Percentiles rank a stretch among this genome's conserved stretches.
Evolutionary conservation across 2,329 filamentous ascomycete genomes (phyloP).

Genomic region (Hysterium pulicare): DNA sequence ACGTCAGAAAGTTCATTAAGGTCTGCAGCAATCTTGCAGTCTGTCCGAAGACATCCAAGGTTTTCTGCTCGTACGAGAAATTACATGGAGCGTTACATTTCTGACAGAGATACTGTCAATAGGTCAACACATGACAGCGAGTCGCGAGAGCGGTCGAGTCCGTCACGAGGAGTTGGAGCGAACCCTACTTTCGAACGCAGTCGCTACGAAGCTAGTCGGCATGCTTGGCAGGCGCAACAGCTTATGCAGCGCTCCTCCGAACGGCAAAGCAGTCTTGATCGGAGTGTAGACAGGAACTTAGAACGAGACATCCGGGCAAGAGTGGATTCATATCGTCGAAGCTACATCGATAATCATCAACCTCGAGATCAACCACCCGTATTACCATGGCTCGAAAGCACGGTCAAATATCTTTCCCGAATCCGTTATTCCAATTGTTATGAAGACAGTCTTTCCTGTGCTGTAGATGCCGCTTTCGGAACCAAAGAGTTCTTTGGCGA

Average conservation of each 20-base stretch:
- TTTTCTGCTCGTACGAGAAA: slow-evolving; percentile 37
- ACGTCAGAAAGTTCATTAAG: slow-evolving; percentile 32
- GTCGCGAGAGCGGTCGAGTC: slow-evolving; percentile 20
- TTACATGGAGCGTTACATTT: slow-evolving; percentile 39
- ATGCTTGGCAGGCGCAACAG: slow-evolving; percentile 16
- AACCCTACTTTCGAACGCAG: slow-evolving; percentile 4
- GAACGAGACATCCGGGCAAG: slow-evolving; percentile 22
- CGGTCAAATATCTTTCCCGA: slow-evolving; percentile 59
- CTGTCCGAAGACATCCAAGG: slow-evolving; percentile 37
- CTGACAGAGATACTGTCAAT: slow-evolving; percentile 34
- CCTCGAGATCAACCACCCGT: slow-evolving; percentile 17
- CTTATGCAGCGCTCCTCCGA: slow-evolving; percentile 30
- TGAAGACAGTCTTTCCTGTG: slow-evolving; percentile 53
- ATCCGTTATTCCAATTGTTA: slow-evolving; percentile 53
- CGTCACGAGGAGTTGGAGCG: slow-evolving; percentile 18
- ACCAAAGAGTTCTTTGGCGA: slow-evolving; percentile 52
- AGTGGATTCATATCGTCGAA: slow-evolving; percentile 24
- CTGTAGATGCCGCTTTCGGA: slow-evolving; percentile 53
- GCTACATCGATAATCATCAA: slow-evolving; percentile 26
- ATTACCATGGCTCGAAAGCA: slow-evolving; percentile 51
- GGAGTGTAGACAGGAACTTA: slow-evolving; percentile 9
- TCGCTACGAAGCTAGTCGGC: slow-evolving; percentile 18
- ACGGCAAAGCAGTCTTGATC: slow-evolving; percentile 17
- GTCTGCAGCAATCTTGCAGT: slow-evolving; percentile 41
- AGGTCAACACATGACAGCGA: slow-evolving; percentile 17